Evolutionary conservation across 192 early-diverging fungal genomes (phyloP).

Genomic region (Umbelopsis sp.): DNA sequence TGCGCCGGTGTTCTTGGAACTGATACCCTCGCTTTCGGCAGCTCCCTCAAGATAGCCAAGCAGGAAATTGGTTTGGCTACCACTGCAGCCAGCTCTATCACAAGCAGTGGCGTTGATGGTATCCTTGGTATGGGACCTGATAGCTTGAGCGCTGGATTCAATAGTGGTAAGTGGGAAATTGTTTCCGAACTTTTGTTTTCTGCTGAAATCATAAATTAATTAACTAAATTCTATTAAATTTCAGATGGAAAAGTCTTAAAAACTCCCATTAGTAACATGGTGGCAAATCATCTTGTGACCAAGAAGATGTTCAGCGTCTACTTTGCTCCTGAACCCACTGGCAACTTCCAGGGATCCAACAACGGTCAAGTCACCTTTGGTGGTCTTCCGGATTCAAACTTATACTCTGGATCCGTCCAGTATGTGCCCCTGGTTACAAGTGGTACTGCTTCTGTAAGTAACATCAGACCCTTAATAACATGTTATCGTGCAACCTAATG

Average conservation of each 20-base stretch:
- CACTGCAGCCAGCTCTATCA: constrained; percentile 11
- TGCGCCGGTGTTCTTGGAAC: constrained; percentile 6
- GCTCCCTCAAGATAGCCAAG: background rate
- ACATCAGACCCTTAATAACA: background rate
- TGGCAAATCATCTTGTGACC: constrained; percentile 4
- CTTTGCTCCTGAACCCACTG: constrained; percentile 23
- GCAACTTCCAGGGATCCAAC: background rate
- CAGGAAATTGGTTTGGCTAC: constrained; percentile 23
- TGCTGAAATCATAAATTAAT: background rate
- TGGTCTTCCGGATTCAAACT: constrained; percentile 15
- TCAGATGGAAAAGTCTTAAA: constrained; percentile 16
- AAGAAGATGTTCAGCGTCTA: constrained; percentile 27
- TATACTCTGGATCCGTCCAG: constrained; percentile 24
- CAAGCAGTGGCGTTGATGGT: constrained; percentile 30
- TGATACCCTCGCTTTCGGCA: constrained; percentile 14
- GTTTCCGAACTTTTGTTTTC: background rate
- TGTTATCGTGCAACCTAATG: background rate
- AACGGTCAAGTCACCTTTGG: constrained; percentile 39
- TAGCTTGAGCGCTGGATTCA: constrained; percentile 21
- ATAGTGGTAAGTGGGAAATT: constrained; percentile 14
- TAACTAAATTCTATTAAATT: background rate
- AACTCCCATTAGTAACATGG: constrained; percentile 26
- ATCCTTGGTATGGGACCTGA: constrained; percentile 39
- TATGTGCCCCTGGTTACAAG: constrained; percentile 4
- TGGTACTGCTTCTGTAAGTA: background rate